phyloP scores from a whole-genome alignment of 192 early-diverging fungal genomes.

The Gigaspora rosea region DNA sequence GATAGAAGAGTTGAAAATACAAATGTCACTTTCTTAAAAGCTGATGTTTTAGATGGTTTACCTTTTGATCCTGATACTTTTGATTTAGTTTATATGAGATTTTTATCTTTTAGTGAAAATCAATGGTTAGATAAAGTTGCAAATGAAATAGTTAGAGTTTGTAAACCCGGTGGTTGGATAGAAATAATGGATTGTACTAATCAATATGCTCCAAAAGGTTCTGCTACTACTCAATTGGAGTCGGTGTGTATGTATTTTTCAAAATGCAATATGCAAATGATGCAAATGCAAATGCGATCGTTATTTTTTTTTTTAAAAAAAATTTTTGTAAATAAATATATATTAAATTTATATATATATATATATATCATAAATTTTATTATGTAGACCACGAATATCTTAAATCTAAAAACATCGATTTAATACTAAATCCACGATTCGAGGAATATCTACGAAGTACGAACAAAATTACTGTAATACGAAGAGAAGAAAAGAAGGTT shows the following conservation, averaged over 20 bases:
- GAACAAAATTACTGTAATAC: background rate
- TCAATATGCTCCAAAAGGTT: background rate
- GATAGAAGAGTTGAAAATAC: background rate
- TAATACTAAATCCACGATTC: background rate
- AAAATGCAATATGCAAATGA: background rate
- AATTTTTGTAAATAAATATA: too few species aligned
- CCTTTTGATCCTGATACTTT: slow-evolving; percentile 31
- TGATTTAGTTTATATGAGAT: slow-evolving; percentile 37
- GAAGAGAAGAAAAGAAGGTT: background rate
- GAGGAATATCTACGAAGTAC: background rate
- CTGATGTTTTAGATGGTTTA: slow-evolving; percentile 1
- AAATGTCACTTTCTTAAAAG: slow-evolving; percentile 4
- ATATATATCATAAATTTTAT: background rate
- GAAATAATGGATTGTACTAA: slow-evolving; percentile 13
- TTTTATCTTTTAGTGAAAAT: slow-evolving; percentile 24
- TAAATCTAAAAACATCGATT: background rate
- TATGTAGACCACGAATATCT: background rate
- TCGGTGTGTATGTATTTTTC: background rate
- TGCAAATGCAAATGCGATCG: too few species aligned
- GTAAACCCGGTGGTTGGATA: slow-evolving; percentile 24
- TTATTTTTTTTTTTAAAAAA: too few species aligned
- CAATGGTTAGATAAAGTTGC: slow-evolving; percentile 29
- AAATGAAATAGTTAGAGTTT: slow-evolving; percentile 20
- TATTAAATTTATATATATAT: background rate
- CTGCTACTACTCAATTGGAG: background rate